Conservation (phyloP, 768 basidiomycete genomes). For the Scleroderma bovista region DNA sequence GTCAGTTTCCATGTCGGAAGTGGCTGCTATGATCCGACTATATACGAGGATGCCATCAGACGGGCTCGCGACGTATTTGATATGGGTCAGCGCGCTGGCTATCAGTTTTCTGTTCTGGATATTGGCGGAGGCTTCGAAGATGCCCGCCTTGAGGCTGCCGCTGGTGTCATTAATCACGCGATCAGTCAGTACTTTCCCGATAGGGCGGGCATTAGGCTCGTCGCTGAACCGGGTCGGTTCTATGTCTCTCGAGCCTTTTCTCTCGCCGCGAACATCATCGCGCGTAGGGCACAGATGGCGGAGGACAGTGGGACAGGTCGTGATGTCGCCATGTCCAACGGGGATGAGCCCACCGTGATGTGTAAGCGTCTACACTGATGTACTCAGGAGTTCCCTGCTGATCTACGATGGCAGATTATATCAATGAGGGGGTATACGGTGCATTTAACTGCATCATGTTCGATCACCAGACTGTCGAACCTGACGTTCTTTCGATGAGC, state of each 20-base stretch:
- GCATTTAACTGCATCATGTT: conserved; percentile 96
- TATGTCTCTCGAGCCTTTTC: conserved; percentile 91
- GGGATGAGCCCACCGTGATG: conserved; percentile 65
- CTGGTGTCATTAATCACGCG: conserved; percentile 60
- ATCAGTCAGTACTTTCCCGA: conserved; percentile 79
- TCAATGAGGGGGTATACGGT: conserved; percentile 99
- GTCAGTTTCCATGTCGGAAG: conserved; percentile 98
- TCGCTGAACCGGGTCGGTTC: conserved; percentile 95
- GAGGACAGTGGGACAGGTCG: conserved; percentile 23
- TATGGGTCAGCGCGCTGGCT: conserved; percentile 79
- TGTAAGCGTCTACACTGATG: conserved; percentile 54
- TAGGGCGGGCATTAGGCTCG: conserved; percentile 62
- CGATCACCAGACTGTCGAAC: conserved; percentile 91
- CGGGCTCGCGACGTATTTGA: conserved; percentile 82
- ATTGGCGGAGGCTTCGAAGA: conserved; percentile 97
- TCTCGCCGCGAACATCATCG: conserved; percentile 91
- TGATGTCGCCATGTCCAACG: conserved; percentile 13
- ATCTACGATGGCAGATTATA: conserved; percentile 67
- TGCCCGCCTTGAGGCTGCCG: conserved; percentile 75
- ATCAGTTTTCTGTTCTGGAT: conserved; percentile 78
- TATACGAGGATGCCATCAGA: conserved; percentile 84
- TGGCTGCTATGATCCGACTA: conserved; percentile 89
- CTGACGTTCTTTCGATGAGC: conserved; percentile 68
- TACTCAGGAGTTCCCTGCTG: conserved; percentile 5
- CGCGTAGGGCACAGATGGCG: conserved; percentile 60